These are phyloP conservation scores for Colletotrichum australisinense DNA, from an alignment of 2,329 filamentous ascomycete species.

Conservation along the genomic window DNA sequence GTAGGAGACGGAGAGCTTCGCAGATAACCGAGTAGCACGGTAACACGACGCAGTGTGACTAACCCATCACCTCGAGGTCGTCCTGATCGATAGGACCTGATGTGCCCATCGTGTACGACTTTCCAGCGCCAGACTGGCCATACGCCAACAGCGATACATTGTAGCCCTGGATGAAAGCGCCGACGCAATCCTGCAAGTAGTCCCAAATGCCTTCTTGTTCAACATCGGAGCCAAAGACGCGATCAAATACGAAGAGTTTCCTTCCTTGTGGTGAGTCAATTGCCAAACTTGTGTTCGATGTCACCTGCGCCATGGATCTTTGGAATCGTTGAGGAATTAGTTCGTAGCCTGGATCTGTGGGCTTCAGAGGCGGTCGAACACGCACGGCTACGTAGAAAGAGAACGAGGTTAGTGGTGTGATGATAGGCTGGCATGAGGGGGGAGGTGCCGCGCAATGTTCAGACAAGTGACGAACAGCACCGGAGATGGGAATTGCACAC, in stretches of 20 bases:
- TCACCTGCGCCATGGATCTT: conserved; percentile 90
- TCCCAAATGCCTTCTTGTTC: conserved; percentile 94
- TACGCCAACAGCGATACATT: conserved; percentile 98
- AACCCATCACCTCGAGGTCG: conserved; percentile 81
- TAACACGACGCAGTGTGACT: conserved; percentile 46
- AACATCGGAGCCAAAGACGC: conserved; percentile 87
- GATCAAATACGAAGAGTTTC: conserved; percentile 96
- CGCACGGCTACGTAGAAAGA: conserved; percentile 77
- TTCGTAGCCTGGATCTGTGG: conserved; percentile 91
- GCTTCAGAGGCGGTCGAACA: conserved; percentile 85
- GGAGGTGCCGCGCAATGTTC: conserved; percentile 6
- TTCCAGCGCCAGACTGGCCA: conserved; percentile 96
- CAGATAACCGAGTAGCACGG: not conserved
- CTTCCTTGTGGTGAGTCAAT: conserved; percentile 93
- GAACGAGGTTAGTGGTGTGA: conserved; percentile 31
- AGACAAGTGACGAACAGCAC: not conserved
- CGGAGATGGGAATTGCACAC: conserved; percentile 51
- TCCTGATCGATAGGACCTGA: conserved; percentile 84
- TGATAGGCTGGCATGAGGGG: conserved; percentile 14
- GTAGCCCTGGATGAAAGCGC: conserved; percentile 93
- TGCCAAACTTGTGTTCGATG: conserved; percentile 83
- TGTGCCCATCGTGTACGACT: conserved; percentile 99
- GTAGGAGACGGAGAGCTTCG: not conserved
- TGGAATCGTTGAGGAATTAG: conserved; percentile 97
- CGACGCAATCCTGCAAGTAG: conserved; percentile 90